Percentiles rank a stretch among this genome's conserved stretches.
phyloP scores from a whole-genome alignment of 768 basidiomycete species.

The Auriscalpium orientale region DNA sequence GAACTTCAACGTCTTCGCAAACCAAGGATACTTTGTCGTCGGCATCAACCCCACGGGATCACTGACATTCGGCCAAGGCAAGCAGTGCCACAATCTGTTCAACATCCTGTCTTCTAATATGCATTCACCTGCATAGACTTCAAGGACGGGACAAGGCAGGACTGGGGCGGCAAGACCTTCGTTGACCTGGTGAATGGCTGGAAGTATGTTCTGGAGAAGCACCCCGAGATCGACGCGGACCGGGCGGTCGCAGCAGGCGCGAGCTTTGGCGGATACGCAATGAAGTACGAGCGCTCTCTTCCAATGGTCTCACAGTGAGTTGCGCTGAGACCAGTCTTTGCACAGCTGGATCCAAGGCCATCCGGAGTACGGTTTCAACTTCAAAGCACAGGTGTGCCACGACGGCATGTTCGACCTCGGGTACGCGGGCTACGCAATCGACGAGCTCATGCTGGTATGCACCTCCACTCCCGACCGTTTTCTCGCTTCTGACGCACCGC shows the following conservation, averaged over 20 bases:
- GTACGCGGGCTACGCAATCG: constrained; percentile 83
- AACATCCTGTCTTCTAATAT: background rate
- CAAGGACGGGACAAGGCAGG: constrained; percentile 70
- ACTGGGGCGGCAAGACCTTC: constrained; percentile 86
- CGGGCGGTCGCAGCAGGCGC: constrained; percentile 73
- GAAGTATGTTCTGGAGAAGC: constrained; percentile 57
- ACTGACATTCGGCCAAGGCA: constrained; percentile 87
- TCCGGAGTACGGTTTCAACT: constrained; percentile 78
- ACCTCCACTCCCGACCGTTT: background rate
- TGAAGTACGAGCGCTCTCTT: constrained; percentile 52
- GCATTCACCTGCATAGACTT: constrained; percentile 38
- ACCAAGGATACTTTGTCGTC: constrained; percentile 84
- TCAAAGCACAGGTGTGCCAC: constrained; percentile 89
- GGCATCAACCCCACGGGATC: constrained; percentile 92
- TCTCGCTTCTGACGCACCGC: too few relatives aligned
- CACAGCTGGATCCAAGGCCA: constrained; percentile 92
- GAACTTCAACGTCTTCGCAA: constrained; percentile 76
- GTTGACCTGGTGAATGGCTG: constrained; percentile 70
- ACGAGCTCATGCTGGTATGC: constrained; percentile 84
- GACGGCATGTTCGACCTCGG: constrained; percentile 85
- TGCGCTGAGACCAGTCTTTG: background rate
- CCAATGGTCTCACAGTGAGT: background rate
- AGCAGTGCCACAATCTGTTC: background rate
- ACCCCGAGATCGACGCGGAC: constrained; percentile 55
- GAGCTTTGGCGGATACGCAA: constrained; percentile 82